Base-by-base conservation (phyloP, 192 early-diverging fungal genomes). In the Backusella morwellensis region DNA sequence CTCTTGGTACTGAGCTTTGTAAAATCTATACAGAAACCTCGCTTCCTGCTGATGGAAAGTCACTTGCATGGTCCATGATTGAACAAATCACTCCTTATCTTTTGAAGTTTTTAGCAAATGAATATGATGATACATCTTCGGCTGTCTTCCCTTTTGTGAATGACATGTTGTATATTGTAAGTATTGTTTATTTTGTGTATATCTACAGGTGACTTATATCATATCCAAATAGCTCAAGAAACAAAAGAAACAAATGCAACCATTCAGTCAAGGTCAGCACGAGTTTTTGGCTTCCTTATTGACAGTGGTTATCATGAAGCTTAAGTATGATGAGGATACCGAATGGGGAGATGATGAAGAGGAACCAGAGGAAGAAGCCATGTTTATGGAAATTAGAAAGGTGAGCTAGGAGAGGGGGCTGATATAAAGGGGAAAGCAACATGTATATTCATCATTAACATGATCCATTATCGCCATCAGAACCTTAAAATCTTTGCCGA, bases 291-390 rank as follows among this genome's bases (percentile, higher is more conserved):
- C 78, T 34, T 84, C 86, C 12, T 82, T 95, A 38, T 81, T 96
- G 42, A 83, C 86, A 35, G 89, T 90, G 0, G 82, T 97, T 42
- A 89, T 96, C 15, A 80, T 89, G 36, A 97, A 97, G 87, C 93
- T 97, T 89, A 95, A 95, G 85, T 97, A 95, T 76, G 89, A 94
- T 83, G 92, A 95, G 36, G 94, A 96, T 63, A 93, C 91, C 70
- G 87, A 91, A 8, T 94, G 90, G 88, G 88, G 86, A 17, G 83
- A 88, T 72, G 93, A 88, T 23, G 92, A 88, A 17, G 93, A 91
- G 29, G 89, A 90, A 71, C 93, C 90, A 54, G 93, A 94, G 66
- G 56, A 63, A 63, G 95, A 95, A 78, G 92, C 92, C 6, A 52
- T 89, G n/a, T 94, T 94, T 77, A 77, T 83, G 8, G 90, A 92